Evolutionary conservation across 179 eudicot genomes (phyloP).

Genomic region (Heliamphora pulchella): DNA sequence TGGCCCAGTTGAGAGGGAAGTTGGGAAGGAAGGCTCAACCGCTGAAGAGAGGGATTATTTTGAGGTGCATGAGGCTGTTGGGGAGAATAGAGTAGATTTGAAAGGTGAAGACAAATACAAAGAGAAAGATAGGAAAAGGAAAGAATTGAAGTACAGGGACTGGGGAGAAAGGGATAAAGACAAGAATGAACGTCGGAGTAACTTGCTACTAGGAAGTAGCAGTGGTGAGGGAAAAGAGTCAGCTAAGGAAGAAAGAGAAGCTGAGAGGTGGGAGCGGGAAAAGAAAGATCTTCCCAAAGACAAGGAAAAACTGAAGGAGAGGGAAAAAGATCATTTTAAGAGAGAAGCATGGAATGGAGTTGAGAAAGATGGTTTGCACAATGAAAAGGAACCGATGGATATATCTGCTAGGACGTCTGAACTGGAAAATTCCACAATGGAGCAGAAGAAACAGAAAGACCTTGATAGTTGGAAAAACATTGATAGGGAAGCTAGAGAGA

Average conservation of each 20-base stretch:
- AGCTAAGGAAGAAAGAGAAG: slow-evolving; percentile 54
- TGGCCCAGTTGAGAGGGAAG: slow-evolving; percentile 31
- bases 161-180: slow-evolving; percentile 75
- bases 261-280: slow-evolving; percentile 69
- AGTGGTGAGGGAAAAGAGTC: slow-evolving; percentile 53
- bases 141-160: slow-evolving; percentile 75
- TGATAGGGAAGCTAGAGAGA: slow-evolving; percentile 65
- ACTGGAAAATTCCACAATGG: slow-evolving; percentile 38
- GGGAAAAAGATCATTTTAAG: slow-evolving; percentile 58
- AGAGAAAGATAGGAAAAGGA: slow-evolving; percentile 75
- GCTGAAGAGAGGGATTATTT: slow-evolving; percentile 36
- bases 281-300: slow-evolving; percentile 56
- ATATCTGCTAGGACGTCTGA: slow-evolving; percentile 35
- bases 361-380: slow-evolving; percentile 51
- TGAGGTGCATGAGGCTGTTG: slow-evolving; percentile 62
- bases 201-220: slow-evolving; percentile 38
- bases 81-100: slow-evolving; percentile 66
- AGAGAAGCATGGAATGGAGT: slow-evolving; percentile 46
- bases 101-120: slow-evolving; percentile 74
- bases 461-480: slow-evolving; percentile 52
- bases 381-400: slow-evolving; percentile 52
- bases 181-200: slow-evolving; percentile 52
- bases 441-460: slow-evolving; percentile 64
- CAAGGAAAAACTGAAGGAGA: slow-evolving; percentile 56
- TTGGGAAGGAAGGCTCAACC: slow-evolving; percentile 38